phyloP scores from a whole-genome alignment of 805 yeast genomes.

The Teunomyces cretensis region DNA sequence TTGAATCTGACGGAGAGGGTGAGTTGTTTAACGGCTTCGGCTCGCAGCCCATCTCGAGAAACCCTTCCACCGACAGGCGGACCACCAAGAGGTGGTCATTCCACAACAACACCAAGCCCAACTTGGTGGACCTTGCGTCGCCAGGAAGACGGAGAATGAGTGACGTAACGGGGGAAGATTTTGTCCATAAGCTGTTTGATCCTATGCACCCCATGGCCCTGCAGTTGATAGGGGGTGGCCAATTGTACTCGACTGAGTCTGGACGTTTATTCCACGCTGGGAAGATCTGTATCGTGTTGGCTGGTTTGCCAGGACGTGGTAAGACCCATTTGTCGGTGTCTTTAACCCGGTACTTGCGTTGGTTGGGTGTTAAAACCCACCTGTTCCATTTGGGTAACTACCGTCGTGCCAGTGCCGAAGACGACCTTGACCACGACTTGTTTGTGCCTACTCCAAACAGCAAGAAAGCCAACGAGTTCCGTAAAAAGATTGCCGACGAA shows the following conservation, averaged over 20 bases:
- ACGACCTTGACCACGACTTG: constrained; percentile 63
- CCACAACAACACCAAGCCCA: constrained; percentile 36
- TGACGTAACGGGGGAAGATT: constrained; percentile 45
- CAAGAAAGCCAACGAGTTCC: constrained; percentile 48
- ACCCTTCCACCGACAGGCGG: constrained; percentile 25
- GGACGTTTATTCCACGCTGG: constrained; percentile 97
- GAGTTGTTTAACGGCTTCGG: constrained; percentile 40
- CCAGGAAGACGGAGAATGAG: constrained; percentile 34
- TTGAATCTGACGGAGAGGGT: constrained; percentile 27
- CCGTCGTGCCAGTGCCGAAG: constrained; percentile 57
- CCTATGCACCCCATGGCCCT: constrained; percentile 61
- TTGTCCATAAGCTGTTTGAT: constrained; percentile 64
- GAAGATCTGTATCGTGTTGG: constrained; percentile 80
- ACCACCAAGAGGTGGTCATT: constrained; percentile 45
- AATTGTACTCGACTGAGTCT: constrained; percentile 85
- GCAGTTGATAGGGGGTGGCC: constrained; percentile 48
- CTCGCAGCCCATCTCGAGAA: constrained; percentile 26
- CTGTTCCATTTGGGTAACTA: constrained; percentile 92
- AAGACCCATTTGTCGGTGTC: constrained; percentile 92
- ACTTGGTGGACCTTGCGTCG: constrained; percentile 32
- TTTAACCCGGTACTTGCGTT: constrained; percentile 84
- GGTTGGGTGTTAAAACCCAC: constrained; percentile 94
- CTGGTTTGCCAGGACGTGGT: constrained; percentile 94
- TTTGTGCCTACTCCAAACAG: constrained; percentile 55
- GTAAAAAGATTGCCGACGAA: constrained; percentile 57